A percentile compares a stretch with the other conserved stretches of the same genome.
phyloP scores from a whole-genome alignment of 495 filamentous ascomycete genomes.

The Tetracladium marchalianum region DNA sequence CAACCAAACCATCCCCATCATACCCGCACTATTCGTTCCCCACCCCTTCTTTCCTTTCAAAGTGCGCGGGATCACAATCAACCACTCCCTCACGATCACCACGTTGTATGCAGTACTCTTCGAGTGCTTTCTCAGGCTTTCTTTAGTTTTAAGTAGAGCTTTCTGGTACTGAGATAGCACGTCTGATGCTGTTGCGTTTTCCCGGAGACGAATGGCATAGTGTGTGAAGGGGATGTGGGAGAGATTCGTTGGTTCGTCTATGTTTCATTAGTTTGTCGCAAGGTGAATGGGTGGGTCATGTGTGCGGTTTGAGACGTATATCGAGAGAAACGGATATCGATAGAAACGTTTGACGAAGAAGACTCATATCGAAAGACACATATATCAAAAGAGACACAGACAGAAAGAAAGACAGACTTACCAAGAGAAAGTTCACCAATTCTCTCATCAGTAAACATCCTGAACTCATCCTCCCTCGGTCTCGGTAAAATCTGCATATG shows the following conservation, averaged over 20 bases:
- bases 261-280: no score
- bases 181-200: not conserved
- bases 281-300: no score
- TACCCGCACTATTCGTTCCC: not conserved
- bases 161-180: not conserved
- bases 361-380: no score
- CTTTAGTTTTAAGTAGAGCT: not conserved
- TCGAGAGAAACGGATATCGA: no score
- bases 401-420: no score
- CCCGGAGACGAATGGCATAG: not conserved
- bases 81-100: not conserved
- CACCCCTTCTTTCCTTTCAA: not conserved
- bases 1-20: not conserved
- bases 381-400: no score
- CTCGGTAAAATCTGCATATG: conserved; percentile 20
- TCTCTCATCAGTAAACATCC: not conserved
- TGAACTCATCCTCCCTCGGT: not conserved
- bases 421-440: no score
- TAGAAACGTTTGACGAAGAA: no score
- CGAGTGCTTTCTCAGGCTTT: not conserved
- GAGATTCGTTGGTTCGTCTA: not conserved
- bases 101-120: not conserved
- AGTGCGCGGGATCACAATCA: not conserved
- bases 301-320: no score
- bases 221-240: not conserved